These are phyloP conservation scores for Zymoseptoria tritici DNA, from an alignment of 2,329 filamentous ascomycete species.

Conservation along the genomic window DNA sequence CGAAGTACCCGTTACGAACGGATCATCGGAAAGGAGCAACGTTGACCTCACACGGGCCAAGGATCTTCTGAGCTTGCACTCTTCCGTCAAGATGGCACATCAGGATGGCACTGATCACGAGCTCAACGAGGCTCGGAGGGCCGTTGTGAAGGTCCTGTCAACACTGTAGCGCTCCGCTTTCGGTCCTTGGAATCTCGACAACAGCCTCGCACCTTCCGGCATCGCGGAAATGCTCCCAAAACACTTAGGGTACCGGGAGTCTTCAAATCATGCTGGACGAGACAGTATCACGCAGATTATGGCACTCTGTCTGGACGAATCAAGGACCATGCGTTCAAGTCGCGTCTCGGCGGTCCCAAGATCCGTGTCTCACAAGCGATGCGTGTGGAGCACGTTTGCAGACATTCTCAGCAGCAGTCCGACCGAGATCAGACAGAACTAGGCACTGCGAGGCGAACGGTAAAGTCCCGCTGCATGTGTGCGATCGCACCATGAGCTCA, in stretches of 20 bases:
- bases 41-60: slow-evolving; percentile 50
- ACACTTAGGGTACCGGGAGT: background rate
- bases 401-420: background rate
- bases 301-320: background rate
- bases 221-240: background rate
- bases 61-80: slow-evolving; percentile 51
- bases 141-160: slow-evolving; percentile 33
- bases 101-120: slow-evolving; percentile 42
- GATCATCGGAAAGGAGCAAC: slow-evolving; percentile 25
- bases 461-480: background rate
- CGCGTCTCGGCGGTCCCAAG: background rate
- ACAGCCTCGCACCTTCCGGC: background rate
- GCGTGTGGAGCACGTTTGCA: no score
- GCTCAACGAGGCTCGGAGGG: slow-evolving; percentile 42
- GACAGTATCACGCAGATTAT: background rate
- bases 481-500: no score
- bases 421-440: background rate
- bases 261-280: background rate
- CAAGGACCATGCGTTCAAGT: background rate
- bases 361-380: background rate
- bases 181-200: background rate
- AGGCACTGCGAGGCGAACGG: background rate
- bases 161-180: slow-evolving; percentile 1
- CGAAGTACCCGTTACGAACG: background rate
- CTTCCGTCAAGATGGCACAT: slow-evolving; percentile 47